A percentile compares a stretch with the other conserved stretches of the same genome.
Evolutionary conservation across 148 eudicot species (phyloP).

Genomic region (Heliamphora exappendiculata): DNA sequence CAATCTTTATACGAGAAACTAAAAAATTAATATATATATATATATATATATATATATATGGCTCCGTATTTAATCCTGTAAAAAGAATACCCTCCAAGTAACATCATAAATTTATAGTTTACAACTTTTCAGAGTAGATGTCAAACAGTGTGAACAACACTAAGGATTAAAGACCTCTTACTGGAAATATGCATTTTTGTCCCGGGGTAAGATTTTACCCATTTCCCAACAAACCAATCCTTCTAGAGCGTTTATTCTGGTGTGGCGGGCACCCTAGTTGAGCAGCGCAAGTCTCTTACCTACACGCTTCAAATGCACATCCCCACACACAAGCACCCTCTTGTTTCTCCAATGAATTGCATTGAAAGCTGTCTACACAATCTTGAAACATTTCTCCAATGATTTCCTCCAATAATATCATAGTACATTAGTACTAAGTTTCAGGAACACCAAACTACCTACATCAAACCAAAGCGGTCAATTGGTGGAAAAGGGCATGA

Average conservation of each 20-base stretch:
- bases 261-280: conserved; percentile 30
- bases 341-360: conserved; percentile 28
- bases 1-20: too few relatives aligned
- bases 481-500: background rate
- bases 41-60: too few relatives aligned
- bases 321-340: conserved; percentile 33
- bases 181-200: background rate
- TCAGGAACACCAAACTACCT: background rate
- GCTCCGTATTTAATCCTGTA: too few relatives aligned
- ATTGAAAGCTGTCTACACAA: conserved; percentile 32
- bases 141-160: background rate
- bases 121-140: background rate
- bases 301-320: conserved; percentile 34
- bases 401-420: background rate
- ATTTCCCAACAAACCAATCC: background rate
- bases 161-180: background rate
- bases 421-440: background rate
- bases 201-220: background rate
- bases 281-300: conserved; percentile 40
- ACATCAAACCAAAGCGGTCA: background rate
- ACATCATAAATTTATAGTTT: background rate
- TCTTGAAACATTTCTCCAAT: conserved; percentile 36
- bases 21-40: too few relatives aligned
- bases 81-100: background rate
- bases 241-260: background rate